Conservation (phyloP, 257 asterid species). For the Petunia axillaris region DNA sequence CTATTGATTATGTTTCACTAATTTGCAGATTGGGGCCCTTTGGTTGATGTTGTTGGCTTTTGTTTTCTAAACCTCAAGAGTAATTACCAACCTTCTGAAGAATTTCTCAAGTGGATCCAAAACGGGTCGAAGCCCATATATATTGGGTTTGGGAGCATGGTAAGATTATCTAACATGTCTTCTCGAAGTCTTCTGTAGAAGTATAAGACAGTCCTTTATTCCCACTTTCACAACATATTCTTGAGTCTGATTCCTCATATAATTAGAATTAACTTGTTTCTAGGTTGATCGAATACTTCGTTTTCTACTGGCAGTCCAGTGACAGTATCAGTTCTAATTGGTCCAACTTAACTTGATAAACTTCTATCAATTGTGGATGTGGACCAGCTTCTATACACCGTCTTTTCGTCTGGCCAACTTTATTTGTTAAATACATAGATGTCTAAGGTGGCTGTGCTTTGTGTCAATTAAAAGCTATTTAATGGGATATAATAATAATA, state of each 20-base stretch:
- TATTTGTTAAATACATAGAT: constrained; percentile 12
- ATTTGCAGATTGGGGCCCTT: constrained; percentile 91
- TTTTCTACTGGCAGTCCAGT: constrained; percentile 10
- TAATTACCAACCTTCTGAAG: constrained; percentile 70
- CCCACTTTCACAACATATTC: neutral
- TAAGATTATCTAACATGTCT: constrained; percentile 35
- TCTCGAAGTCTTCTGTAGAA: neutral
- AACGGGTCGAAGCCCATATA: constrained; percentile 81
- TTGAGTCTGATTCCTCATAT: neutral
- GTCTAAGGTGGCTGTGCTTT: neutral
- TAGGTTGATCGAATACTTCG: neutral
- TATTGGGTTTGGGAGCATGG: constrained; percentile 99
- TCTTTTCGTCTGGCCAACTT: neutral
- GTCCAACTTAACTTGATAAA: neutral
- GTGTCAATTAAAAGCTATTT: neutral
- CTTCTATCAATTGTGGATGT: neutral
- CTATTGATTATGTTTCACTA: constrained; percentile 21
- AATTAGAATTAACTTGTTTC: constrained; percentile 19
- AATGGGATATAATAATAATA: neutral
- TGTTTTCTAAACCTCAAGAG: constrained; percentile 83
- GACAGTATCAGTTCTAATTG: neutral
- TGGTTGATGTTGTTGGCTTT: constrained; percentile 94
- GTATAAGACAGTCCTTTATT: neutral
- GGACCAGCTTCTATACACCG: neutral
- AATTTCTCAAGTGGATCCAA: constrained; percentile 77